Evolutionary conservation across 2,329 filamentous ascomycete species (phyloP), one percentile per base, ranked within the genome.

Genomic region (Tricladium varicosporioides): DNA sequence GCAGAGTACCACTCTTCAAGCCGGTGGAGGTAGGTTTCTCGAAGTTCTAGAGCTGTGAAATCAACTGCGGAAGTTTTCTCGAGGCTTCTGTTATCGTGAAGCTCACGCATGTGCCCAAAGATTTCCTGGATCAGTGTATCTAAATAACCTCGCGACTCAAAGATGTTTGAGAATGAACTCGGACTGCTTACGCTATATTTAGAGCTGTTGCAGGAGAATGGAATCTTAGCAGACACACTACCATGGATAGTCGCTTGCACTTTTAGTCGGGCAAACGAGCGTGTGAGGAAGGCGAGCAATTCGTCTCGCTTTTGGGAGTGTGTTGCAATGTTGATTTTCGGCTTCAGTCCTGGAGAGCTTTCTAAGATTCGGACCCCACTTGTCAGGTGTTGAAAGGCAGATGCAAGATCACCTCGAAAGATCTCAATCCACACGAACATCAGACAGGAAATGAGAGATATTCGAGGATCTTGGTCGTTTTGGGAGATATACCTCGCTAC

Each of bases 371-470:
- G 58, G 19, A 62, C 33, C 1, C 60, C 60, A 16, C 55, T 54
- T 2, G 55, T 31, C 48, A 62, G 19, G 40, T 62, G 60, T 46
- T 50, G 50, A 22, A 60, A 55, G 5, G 50, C 58, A 1, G 51
- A 22, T 13, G 54, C 42, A 13, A 62, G 22, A 43, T 60, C 54
- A 16, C 48, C 44, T 42, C 55, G 58, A 11, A 63, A 42, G 13
- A 59, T 44, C 40, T 63, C 60, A 11, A 63, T 58, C 58, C 60
- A 63, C 2, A 63, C 56, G 43, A 63, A 63, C 1, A 63, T 53
- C 14, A 63, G 45, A 47, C 60, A 60, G 19, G 56, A 54, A 15
- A 52, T 54, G 22, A 62, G 36, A 14, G 56, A 31, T 4, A 56
- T 58, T 14, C 48, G 22, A 4, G 53, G 19, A 43, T 60, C 58